Percentiles rank a stretch among this genome's conserved stretches.
Conservation (phyloP, 2,329 filamentous ascomycete genomes). For the Talaromyces sp. region DNA sequence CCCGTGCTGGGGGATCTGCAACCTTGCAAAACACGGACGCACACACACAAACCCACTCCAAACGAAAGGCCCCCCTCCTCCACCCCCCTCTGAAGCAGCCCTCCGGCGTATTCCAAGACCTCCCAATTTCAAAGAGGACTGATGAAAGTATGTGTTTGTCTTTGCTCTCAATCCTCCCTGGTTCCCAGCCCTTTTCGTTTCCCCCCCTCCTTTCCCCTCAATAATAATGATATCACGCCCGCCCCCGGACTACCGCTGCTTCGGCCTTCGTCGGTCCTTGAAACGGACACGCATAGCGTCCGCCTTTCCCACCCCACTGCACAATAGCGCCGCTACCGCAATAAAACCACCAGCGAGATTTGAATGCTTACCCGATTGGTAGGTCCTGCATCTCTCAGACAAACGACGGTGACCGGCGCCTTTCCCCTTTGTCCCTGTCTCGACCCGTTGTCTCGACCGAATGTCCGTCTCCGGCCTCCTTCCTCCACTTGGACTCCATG, state of each 20-base stretch:
- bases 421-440: constrained; percentile 22
- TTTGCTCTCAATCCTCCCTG: not conserved
- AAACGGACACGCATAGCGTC: not conserved
- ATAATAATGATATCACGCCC: constrained; percentile 33
- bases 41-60: constrained; percentile 23
- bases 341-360: constrained; percentile 20
- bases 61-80: constrained; percentile 6
- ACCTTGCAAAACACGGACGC: constrained; percentile 9
- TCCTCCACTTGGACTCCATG: constrained; percentile 41
- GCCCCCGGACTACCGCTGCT: constrained; percentile 8
- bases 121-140: constrained; percentile 27
- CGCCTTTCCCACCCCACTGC: constrained; percentile 2
- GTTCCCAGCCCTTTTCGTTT: constrained; percentile 2
- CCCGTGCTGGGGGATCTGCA: constrained; percentile 1
- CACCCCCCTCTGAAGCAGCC: not conserved
- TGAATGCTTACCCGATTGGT: constrained; percentile 22
- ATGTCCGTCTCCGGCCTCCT: constrained; percentile 38
- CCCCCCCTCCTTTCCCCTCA: constrained; percentile 3
- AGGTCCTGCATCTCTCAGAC: constrained; percentile 24
- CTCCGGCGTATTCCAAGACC: constrained; percentile 10
- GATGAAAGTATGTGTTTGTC: constrained; percentile 31
- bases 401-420: constrained; percentile 31
- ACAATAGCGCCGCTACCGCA: constrained; percentile 22
- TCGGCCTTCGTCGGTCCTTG: constrained; percentile 5
- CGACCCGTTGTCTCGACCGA: constrained; percentile 33